Percentiles rank a stretch among this genome's conserved stretches.
These are phyloP conservation scores for Penicillium sp. DNA, from an alignment of 2,329 filamentous ascomycete species.

Conservation along the genomic window DNA sequence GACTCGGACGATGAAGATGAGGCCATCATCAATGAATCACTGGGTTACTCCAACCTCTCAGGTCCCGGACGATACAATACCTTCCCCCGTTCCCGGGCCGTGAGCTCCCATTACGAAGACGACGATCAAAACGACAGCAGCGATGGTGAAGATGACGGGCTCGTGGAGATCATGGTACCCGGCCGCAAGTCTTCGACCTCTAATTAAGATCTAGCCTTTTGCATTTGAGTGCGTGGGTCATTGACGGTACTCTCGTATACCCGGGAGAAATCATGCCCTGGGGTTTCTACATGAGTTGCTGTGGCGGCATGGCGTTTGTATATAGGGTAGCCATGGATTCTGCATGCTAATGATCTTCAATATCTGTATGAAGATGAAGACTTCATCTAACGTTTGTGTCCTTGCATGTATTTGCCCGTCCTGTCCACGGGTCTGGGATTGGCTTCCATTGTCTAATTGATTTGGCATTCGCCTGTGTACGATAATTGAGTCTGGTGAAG, in stretches of 20 bases:
- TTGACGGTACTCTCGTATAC: neutral
- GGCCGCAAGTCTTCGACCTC: slow-evolving; percentile 35
- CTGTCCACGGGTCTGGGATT: slow-evolving; percentile 1
- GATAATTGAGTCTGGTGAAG: slow-evolving; percentile 21
- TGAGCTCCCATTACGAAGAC: slow-evolving; percentile 32
- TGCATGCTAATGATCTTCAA: slow-evolving; percentile 16
- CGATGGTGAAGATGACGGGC: slow-evolving; percentile 42
- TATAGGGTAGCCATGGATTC: slow-evolving; percentile 19
- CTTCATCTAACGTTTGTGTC: slow-evolving; percentile 9
- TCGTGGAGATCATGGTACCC: slow-evolving; percentile 47
- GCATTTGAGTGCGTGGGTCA: slow-evolving; percentile 4
- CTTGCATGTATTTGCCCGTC: slow-evolving; percentile 15
- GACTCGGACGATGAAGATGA: slow-evolving; percentile 54
- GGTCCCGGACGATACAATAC: slow-evolving; percentile 43
- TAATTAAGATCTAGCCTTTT: slow-evolving; percentile 10
- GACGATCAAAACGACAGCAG: slow-evolving; percentile 46
- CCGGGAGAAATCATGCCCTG: neutral
- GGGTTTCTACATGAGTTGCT: neutral
- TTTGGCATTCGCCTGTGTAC: slow-evolving; percentile 21
- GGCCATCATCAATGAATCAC: slow-evolving; percentile 58
- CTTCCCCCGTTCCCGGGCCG: slow-evolving; percentile 36
- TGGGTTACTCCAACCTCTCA: slow-evolving; percentile 66
- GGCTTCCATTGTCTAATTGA: slow-evolving; percentile 9
- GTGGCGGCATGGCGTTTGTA: slow-evolving; percentile 20
- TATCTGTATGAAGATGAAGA: slow-evolving; percentile 12